Percentiles rank a stretch among this genome's conserved stretches.
Evolutionary conservation across 305 asterid species (phyloP).

Genomic region (Lippia alba): DNA sequence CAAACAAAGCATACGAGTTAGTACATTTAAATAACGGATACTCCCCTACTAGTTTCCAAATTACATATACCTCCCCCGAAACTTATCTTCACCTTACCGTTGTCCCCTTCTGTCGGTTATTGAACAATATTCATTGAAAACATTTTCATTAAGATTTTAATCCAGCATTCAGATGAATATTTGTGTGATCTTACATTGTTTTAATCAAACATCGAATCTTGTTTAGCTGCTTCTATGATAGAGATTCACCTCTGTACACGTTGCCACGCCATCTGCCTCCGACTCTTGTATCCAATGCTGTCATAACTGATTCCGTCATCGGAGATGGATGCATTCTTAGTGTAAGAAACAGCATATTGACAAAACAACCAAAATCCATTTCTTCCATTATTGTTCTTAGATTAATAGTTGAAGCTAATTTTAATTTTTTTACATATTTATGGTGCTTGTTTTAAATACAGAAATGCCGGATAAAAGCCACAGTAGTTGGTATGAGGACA

Average conservation of each 20-base stretch:
- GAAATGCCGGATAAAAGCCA: conserved; percentile 73
- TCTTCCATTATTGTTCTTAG: background rate
- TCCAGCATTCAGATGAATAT: no score
- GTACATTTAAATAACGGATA: conserved; percentile 32
- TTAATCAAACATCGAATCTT: conserved; percentile 16
- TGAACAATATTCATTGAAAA: no score
- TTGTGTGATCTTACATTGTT: background rate
- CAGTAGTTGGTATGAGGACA: conserved; percentile 80
- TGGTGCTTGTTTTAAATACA: conserved; percentile 38
- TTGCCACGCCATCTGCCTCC: conserved; percentile 90
- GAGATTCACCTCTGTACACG: conserved; percentile 69
- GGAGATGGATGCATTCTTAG: conserved; percentile 83
- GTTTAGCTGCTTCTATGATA: conserved; percentile 64
- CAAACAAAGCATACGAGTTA: conserved; percentile 56
- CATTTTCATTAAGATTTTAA: no score
- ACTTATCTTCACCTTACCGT: background rate
- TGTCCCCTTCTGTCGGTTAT: background rate
- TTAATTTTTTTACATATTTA: background rate
- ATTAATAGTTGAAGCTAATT: background rate
- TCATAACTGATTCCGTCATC: conserved; percentile 66
- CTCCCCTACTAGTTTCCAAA: no score
- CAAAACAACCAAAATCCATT: background rate
- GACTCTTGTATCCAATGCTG: conserved; percentile 67
- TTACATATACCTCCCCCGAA: background rate
- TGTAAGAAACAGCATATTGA: conserved; percentile 45